Conservation (phyloP, 106 monocot genomes). For the Dendrobium officinale region DNA sequence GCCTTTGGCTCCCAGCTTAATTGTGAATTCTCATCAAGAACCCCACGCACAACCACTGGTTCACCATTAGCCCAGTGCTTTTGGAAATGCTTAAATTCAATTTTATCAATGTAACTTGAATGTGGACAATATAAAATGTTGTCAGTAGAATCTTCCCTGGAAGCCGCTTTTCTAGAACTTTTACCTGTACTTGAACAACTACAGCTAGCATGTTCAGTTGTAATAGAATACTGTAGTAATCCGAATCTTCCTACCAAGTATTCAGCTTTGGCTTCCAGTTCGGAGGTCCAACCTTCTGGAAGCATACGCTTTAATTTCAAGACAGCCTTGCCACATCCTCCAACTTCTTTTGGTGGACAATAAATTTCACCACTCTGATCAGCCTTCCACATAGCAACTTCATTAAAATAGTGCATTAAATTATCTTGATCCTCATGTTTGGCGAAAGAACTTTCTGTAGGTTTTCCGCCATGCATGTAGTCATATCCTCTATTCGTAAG, state of each 20-base stretch:
- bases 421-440: neutral
- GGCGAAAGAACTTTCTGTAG: neutral
- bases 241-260: conserved; percentile 5
- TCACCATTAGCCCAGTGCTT: conserved; percentile 62
- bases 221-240: neutral
- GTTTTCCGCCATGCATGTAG: conserved; percentile 56
- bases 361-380: conserved; percentile 32
- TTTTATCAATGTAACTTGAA: conserved; percentile 18
- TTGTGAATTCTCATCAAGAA: conserved; percentile 30
- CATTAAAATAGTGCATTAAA: neutral
- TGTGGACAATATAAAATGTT: conserved; percentile 64
- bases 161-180: conserved; percentile 53
- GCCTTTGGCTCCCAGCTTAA: conserved; percentile 65
- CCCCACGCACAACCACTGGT: conserved; percentile 61
- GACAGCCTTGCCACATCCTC: conserved; percentile 42
- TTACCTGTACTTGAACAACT: conserved; percentile 15
- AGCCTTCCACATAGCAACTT: conserved; percentile 28
- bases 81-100: conserved; percentile 50
- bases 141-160: conserved; percentile 34
- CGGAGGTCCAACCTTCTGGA: conserved; percentile 18
- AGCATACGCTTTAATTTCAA: conserved; percentile 46
- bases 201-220: conserved; percentile 2
- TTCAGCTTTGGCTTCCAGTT: conserved; percentile 34
- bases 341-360: conserved; percentile 50
- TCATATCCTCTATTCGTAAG: conserved; percentile 24